Evolutionary conservation across 495 filamentous ascomycete species (phyloP), one percentile per base, ranked within the genome.

Genomic region (Melanomma pulvis-pyrius): DNA sequence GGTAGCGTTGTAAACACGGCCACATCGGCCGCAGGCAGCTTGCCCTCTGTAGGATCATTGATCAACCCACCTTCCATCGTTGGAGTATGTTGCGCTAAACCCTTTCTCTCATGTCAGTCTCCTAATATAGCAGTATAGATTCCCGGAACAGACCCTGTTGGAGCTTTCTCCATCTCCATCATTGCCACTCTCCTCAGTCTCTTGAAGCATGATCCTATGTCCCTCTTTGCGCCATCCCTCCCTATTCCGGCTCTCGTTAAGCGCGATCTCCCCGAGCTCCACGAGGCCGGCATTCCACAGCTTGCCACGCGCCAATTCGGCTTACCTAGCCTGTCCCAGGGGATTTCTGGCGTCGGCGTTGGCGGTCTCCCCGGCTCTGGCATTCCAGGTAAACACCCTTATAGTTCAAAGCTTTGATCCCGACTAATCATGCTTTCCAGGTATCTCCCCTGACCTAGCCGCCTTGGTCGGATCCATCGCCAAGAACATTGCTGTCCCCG

Each of bases 121-220:
- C 13, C 24, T 32, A 32, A 30, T 34, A 36, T 26, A 13, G 2
- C 9, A 13, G 2, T 4, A 15, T 29, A 60, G 58, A 47, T 67
- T 39, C 58, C 56, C 2, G 36, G 36, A 24, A 67, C 12, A 24
- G 61, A 64, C 21, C 60, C 39, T 17, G 39, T 44, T 36, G 54
- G 48, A 11, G 29, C 47, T 0, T 36, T 69, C 60, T 39, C 54
- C n/a, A 50, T 64, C 19, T 29, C 54, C 32, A 52, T 65, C 32
- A 55, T 69, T 36, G 60, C 61, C 17, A 56, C 41, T 28, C 60
- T 69, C 13, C 61, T 69, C 47, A 39, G 46, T 21, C 48, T 69
- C 25, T 56, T 69, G 53, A 69, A 63, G 55, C 55, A 63, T 22
- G 61, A 69, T 22, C 68, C 61, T 2, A 22, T 55, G 7, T 58